These are phyloP conservation scores for Termitomyces sp. DNA, from an alignment of 768 basidiomycete species.

Conservation along the genomic window DNA sequence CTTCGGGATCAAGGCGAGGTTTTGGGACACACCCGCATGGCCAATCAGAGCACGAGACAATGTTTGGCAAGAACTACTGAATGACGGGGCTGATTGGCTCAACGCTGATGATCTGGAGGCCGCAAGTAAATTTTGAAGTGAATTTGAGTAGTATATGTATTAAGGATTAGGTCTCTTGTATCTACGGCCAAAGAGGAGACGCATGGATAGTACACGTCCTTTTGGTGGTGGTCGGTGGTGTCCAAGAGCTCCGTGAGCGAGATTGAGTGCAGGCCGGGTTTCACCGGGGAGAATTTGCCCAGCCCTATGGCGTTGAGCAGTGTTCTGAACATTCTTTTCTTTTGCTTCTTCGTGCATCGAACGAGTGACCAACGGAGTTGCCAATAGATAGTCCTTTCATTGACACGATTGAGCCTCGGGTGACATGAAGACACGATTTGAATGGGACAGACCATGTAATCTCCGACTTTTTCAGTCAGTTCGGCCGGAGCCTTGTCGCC, in stretches of 20 bases:
- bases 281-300: constrained; percentile 59
- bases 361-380: constrained; percentile 51
- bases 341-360: constrained; percentile 38
- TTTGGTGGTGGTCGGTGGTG: constrained; percentile 18
- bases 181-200: constrained; percentile 26
- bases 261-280: constrained; percentile 43
- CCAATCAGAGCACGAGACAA: constrained; percentile 36
- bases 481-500: constrained; percentile 36
- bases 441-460: constrained; percentile 54
- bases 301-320: constrained; percentile 32
- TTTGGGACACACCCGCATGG: constrained; percentile 49
- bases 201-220: constrained; percentile 21
- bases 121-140: constrained; percentile 26
- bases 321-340: constrained; percentile 24
- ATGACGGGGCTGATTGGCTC: constrained; percentile 43
- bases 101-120: constrained; percentile 47
- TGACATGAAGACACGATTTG: not conserved
- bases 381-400: constrained; percentile 59
- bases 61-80: constrained; percentile 37
- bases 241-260: constrained; percentile 50
- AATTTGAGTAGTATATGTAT: constrained; percentile 5
- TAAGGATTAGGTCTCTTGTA: constrained; percentile 18
- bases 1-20: constrained; percentile 39
- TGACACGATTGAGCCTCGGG: not conserved
- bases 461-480: constrained; percentile 50